Conservation (phyloP, 23 red algal species). For the Pyropia haitanensis region DNA sequence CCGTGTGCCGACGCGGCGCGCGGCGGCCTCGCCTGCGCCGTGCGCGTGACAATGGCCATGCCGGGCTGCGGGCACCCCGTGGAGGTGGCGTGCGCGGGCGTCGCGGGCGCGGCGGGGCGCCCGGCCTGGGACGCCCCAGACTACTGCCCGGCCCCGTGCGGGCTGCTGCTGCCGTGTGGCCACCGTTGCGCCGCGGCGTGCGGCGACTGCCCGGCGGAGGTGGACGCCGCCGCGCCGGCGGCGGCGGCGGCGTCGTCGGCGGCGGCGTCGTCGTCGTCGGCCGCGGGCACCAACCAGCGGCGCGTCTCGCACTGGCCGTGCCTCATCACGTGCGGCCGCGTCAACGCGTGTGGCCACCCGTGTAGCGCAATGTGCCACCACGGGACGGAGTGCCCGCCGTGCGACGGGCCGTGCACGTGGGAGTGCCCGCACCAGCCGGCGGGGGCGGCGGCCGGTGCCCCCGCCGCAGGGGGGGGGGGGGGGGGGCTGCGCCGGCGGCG, state of each 20-base stretch:
- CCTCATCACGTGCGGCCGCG: background rate
- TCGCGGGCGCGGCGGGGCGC: too few species aligned
- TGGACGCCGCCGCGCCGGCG: too few species aligned
- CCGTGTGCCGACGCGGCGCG: background rate
- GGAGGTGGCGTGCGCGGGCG: background rate
- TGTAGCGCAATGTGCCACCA: background rate
- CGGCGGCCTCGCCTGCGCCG: background rate
- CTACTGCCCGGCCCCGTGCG: background rate
- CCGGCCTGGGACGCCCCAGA: too few species aligned
- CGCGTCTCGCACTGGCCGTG: background rate
- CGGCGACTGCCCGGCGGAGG: too few species aligned
- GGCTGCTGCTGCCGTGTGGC: background rate
- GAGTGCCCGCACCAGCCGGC: too few species aligned
- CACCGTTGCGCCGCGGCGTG: background rate
- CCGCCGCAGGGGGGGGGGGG: too few species aligned
- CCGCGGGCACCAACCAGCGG: too few species aligned
- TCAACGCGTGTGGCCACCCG: background rate
- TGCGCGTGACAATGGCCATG: background rate
- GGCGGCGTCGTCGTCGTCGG: too few species aligned
- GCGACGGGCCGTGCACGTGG: slow-evolving; percentile 13
- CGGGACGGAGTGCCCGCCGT: slow-evolving; percentile 14
- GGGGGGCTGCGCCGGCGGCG: too few species aligned
- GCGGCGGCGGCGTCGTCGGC: too few species aligned
- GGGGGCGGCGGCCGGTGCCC: too few species aligned
- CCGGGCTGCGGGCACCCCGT: background rate